These are phyloP conservation scores for Anaeramoeba flamelloides DNA, from an alignment of 78 protist species.

Conservation along the genomic window DNA sequence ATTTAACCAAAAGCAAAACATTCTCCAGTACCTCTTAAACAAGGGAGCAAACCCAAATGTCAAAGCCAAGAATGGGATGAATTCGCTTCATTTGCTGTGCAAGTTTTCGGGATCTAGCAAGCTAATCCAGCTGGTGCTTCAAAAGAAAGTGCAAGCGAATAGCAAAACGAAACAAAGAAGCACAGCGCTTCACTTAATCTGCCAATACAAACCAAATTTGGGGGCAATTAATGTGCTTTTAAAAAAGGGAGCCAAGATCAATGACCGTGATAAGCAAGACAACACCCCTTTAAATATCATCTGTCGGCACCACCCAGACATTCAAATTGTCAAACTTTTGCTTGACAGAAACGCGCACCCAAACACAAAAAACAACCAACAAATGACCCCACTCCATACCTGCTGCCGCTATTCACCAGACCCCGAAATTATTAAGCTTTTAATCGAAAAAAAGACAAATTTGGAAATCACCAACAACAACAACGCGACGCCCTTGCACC, in stretches of 20 bases:
- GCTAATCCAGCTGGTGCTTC: not conserved
- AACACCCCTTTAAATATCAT: not conserved
- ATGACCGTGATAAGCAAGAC: not conserved
- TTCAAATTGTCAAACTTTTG: not conserved
- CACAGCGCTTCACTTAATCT: not conserved
- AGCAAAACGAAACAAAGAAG: not conserved
- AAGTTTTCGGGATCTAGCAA: not conserved
- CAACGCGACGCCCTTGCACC: not conserved
- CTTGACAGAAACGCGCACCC: not conserved
- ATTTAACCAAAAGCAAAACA: not conserved
- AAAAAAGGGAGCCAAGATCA: not conserved
- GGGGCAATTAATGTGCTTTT: not conserved
- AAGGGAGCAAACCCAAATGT: not conserved
- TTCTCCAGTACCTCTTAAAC: not conserved
- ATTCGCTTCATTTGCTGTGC: not conserved
- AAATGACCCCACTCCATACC: not conserved
- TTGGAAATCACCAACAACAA: not conserved
- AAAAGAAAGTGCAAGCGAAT: not conserved
- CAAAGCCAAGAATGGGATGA: not conserved
- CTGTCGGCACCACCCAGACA: not conserved
- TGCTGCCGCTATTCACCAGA: not conserved
- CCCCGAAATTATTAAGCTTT: not conserved
- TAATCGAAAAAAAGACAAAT: not conserved
- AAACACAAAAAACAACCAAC: not conserved
- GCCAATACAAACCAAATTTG: not conserved